A percentile compares a stretch with the other conserved stretches of the same genome.
Evolutionary conservation across 139 green algal species (phyloP).

Genomic region (Coccomyxa sp.): DNA sequence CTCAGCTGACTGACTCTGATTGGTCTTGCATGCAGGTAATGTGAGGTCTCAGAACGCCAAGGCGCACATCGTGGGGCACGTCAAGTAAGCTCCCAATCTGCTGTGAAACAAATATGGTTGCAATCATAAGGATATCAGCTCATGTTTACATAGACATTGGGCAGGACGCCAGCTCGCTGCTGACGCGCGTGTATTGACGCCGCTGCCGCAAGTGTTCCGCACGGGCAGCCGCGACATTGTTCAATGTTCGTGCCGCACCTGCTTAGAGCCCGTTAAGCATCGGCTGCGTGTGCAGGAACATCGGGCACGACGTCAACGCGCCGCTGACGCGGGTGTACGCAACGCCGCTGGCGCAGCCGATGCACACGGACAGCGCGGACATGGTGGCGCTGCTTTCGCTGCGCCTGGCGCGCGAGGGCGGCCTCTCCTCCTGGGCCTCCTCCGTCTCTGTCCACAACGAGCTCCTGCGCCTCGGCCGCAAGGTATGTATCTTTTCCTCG

Average conservation of each 20-base stretch:
- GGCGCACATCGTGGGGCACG: conserved; percentile 40
- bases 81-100: no score
- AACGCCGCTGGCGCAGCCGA: conserved; percentile 22
- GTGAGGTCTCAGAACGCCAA: conserved; percentile 50
- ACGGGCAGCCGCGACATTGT: no score
- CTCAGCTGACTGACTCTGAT: no score
- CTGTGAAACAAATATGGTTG: no score
- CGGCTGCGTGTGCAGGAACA: conserved; percentile 26
- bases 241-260: no score
- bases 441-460: conserved; percentile 30
- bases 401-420: conserved; percentile 17
- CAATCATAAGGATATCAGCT: no score
- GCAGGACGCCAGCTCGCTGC: no score
- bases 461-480: conserved; percentile 24
- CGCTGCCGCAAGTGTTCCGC: no score
- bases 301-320: conserved; percentile 44
- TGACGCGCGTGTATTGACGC: no score
- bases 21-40: conserved; percentile 6
- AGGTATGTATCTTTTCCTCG: background rate
- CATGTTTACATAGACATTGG: no score
- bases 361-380: conserved; percentile 20
- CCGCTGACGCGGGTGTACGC: conserved; percentile 40
- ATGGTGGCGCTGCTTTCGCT: conserved; percentile 18
- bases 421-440: conserved; percentile 15
- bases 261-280: no score